A percentile compares a stretch with the other conserved stretches of the same genome.
Conservation (phyloP, 1,284 basidiomycete species). For the Malassezia pachydermatis region DNA sequence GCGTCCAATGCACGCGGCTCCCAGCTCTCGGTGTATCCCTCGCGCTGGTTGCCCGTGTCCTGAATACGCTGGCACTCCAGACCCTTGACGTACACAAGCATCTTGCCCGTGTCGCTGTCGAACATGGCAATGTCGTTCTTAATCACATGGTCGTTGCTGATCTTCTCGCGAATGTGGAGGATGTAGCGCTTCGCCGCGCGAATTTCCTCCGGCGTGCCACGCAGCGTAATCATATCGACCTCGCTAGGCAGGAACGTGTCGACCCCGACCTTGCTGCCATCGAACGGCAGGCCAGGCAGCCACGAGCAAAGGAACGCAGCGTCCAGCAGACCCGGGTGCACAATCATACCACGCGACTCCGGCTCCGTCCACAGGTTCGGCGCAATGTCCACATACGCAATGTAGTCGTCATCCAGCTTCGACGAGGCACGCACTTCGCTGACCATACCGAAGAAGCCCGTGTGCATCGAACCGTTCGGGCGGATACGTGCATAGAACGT, state of each 20-base stretch:
- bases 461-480: slow-evolving; percentile 20
- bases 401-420: slow-evolving; percentile 20
- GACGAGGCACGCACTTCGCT: slow-evolving; percentile 17
- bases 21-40: slow-evolving; percentile 17
- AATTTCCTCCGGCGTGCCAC: slow-evolving; percentile 16
- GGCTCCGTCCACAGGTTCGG: slow-evolving; percentile 16
- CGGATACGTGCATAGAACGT: slow-evolving; percentile 16
- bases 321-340: slow-evolving; percentile 21
- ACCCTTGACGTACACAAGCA: slow-evolving; percentile 17
- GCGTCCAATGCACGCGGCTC: slow-evolving; percentile 17
- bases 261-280: slow-evolving; percentile 16
- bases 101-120: slow-evolving; percentile 19
- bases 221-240: slow-evolving; percentile 15
- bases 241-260: slow-evolving; percentile 18
- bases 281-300: slow-evolving; percentile 18
- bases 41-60: slow-evolving; percentile 13
- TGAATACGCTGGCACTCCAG: slow-evolving; percentile 21
- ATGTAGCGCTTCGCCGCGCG: slow-evolving; percentile 11
- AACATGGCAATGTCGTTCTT: slow-evolving; percentile 21
- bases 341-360: slow-evolving; percentile 13
- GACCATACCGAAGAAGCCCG: slow-evolving; percentile 19
- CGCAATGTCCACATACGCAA: slow-evolving; percentile 16
- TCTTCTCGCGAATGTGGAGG: slow-evolving; percentile 8
- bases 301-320: slow-evolving; percentile 19
- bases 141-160: slow-evolving; percentile 13